Percentiles rank a stretch among this genome's conserved stretches.
These are phyloP conservation scores for Firmiana major DNA, from an alignment of 345 rosid genomes.

Conservation along the genomic window DNA sequence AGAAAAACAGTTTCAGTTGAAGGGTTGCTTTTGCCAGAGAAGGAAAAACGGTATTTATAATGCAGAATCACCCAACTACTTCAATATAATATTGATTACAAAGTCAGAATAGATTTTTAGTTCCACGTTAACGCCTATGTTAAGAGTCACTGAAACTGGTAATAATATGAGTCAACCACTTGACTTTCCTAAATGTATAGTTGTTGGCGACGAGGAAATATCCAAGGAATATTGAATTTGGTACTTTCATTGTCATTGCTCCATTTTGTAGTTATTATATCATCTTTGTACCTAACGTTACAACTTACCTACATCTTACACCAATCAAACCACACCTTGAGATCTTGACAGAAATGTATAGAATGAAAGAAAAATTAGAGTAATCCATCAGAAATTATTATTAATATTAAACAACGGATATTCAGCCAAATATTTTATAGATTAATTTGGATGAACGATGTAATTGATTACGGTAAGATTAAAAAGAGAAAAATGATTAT, in stretches of 20 bases:
- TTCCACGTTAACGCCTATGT: too few relatives aligned
- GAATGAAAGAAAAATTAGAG: too few relatives aligned
- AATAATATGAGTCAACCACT: background rate
- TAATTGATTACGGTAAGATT: too few relatives aligned
- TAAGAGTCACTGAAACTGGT: background rate
- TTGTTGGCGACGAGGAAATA: too few relatives aligned
- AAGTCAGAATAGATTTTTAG: background rate
- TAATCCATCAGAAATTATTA: too few relatives aligned
- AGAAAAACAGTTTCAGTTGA: background rate
- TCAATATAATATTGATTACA: background rate
- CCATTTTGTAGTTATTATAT: background rate
- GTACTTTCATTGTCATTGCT: background rate
- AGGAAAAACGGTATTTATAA: background rate
- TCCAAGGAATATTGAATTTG: background rate
- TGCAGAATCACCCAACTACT: background rate
- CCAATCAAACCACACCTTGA: too few relatives aligned
- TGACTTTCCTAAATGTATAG: background rate
- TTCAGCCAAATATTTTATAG: too few relatives aligned
- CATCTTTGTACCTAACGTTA: too few relatives aligned
- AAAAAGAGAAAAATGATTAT: too few relatives aligned
- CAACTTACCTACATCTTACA: background rate
- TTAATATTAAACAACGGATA: too few relatives aligned
- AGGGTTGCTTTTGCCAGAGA: background rate
- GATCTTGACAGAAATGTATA: too few relatives aligned
- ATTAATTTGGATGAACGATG: too few relatives aligned